These are phyloP conservation scores for Xylaria sp. DNA, from an alignment of 2,329 filamentous ascomycete species.

Conservation along the genomic window DNA sequence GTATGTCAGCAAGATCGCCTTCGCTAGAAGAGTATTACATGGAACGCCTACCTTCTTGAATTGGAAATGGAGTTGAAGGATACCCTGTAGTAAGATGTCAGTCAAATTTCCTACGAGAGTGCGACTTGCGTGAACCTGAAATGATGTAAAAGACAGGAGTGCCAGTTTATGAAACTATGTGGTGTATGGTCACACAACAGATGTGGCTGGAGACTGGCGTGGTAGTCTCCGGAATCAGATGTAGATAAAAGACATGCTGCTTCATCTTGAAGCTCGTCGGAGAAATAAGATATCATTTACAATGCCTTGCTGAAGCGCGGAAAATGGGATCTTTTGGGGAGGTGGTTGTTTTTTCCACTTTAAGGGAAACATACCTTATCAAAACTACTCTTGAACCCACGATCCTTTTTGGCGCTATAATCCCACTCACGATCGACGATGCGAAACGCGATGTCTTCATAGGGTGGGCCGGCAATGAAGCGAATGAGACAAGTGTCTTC, in stretches of 20 bases:
- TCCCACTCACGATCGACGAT: slow-evolving; percentile 99
- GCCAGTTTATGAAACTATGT: slow-evolving; percentile 38
- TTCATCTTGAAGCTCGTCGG: slow-evolving; percentile 12
- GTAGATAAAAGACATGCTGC: slow-evolving; percentile 21
- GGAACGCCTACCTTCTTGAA: slow-evolving; percentile 85
- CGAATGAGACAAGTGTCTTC: slow-evolving; percentile 97
- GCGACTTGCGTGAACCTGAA: slow-evolving; percentile 26
- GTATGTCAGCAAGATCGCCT: slow-evolving; percentile 38
- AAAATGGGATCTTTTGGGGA: too few species aligned
- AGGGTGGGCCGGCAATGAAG: slow-evolving; percentile 94
- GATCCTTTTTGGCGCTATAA: slow-evolving; percentile 93
- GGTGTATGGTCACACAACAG: slow-evolving; percentile 34
- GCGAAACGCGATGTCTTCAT: slow-evolving; percentile 95
- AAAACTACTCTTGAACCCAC: slow-evolving; percentile 95
- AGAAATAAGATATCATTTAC: slow-evolving; percentile 24
- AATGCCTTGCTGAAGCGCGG: slow-evolving; percentile 34
- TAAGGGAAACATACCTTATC: slow-evolving; percentile 79
- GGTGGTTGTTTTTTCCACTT: too few species aligned
- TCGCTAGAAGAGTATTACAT: slow-evolving; percentile 3
- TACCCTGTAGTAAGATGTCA: slow-evolving; percentile 70
- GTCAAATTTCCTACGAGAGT: slow-evolving; percentile 23
- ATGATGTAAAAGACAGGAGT: slow-evolving; percentile 20
- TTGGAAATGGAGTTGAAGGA: slow-evolving; percentile 95
- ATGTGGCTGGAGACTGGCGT: slow-evolving; percentile 30
- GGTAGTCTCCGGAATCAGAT: slow-evolving; percentile 25